Conservation (phyloP, 179 eudicot genomes). For the Patellifolia procumbens region DNA sequence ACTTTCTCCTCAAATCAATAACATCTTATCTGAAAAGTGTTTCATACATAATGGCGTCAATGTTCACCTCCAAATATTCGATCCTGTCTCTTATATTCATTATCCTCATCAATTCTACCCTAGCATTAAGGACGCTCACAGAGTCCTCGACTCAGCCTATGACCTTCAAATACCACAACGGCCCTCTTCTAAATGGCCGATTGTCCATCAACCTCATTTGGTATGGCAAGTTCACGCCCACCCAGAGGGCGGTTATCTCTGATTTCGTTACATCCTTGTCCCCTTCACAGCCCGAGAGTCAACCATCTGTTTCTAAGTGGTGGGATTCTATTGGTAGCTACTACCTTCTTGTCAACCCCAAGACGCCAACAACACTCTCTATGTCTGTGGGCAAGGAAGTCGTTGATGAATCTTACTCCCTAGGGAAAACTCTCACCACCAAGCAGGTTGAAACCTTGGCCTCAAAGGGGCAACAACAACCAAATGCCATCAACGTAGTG, state of each 20-base stretch:
- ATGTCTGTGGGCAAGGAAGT: constrained; percentile 28
- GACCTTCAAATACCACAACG: constrained; percentile 50
- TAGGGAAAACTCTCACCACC: constrained; percentile 7
- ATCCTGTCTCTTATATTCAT: background rate
- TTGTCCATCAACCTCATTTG: constrained; percentile 57
- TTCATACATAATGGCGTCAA: background rate
- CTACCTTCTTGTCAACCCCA: constrained; percentile 23
- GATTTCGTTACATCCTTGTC: constrained; percentile 56
- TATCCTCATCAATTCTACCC: background rate
- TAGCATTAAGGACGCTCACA: constrained; percentile 18
- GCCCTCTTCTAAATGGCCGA: constrained; percentile 50
- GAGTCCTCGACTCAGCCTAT: constrained; percentile 16
- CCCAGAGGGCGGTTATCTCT: constrained; percentile 48
- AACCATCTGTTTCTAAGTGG: constrained; percentile 35
- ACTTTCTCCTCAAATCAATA: background rate
- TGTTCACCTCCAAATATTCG: background rate
- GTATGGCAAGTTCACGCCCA: constrained; percentile 65
- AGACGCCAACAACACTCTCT: constrained; percentile 9
- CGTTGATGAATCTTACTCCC: constrained; percentile 23
- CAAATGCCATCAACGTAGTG: constrained; percentile 11
- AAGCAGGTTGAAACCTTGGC: constrained; percentile 13
- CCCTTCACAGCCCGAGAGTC: constrained; percentile 4
- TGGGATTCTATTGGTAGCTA: constrained; percentile 32
- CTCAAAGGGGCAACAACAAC: constrained; percentile 9
- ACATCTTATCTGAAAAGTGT: background rate